Conservation (phyloP, 192 early-diverging fungal genomes). For the Lobosporangium transversale region DNA sequence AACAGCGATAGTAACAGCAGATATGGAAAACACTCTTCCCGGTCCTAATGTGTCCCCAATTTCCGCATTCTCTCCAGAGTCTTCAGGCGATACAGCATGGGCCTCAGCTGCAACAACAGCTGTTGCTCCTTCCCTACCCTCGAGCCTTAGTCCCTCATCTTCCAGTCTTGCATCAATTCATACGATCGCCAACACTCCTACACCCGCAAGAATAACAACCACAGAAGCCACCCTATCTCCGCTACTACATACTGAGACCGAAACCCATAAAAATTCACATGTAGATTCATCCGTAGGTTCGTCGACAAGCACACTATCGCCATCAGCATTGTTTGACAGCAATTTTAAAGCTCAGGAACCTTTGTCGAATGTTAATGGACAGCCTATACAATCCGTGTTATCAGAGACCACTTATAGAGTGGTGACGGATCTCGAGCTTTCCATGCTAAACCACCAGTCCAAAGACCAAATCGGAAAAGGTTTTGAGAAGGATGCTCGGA, state of each 20-base stretch:
- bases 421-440: too few relatives aligned
- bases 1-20: not conserved
- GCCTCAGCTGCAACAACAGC: not conserved
- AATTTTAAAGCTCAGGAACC: too few relatives aligned
- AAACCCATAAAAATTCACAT: not conserved
- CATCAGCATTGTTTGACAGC: too few relatives aligned
- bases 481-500: too few relatives aligned
- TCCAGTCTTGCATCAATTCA: conserved; percentile 16
- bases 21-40: not conserved
- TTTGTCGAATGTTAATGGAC: not conserved
- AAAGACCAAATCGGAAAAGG: too few relatives aligned
- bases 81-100: conserved; percentile 15
- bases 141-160: conserved; percentile 10
- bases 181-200: conserved; percentile 36
- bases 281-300: not conserved
- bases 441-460: too few relatives aligned
- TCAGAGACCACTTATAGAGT: too few relatives aligned
- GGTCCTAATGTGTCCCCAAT: conserved; percentile 1
- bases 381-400: not conserved
- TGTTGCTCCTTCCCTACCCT: too few relatives aligned
- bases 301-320: not conserved
- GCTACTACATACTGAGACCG: not conserved
- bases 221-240: not conserved
- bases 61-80: conserved; percentile 17
- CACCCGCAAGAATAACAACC: conserved; percentile 2